phyloP scores from a whole-genome alignment of 495 filamentous ascomycete species.

The Talaromyces proteolyticus region DNA sequence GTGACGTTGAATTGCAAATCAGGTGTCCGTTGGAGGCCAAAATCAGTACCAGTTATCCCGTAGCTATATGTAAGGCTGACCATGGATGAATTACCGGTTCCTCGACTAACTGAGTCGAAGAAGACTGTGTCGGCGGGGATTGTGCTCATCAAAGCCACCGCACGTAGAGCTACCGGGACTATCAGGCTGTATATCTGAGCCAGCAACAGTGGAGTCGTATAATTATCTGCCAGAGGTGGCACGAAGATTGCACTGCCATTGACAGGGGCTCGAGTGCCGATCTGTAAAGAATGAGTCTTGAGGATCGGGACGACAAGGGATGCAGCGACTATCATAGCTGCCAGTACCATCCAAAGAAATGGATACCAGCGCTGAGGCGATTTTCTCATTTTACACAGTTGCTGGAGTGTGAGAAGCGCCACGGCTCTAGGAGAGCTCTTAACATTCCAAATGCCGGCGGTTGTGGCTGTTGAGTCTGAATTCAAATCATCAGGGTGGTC shows the following conservation, averaged over 20 bases:
- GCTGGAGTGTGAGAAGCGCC: slow-evolving; percentile 2
- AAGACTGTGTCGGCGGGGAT: slow-evolving; percentile 62
- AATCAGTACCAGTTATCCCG: slow-evolving; percentile 20
- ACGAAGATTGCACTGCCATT: slow-evolving; percentile 17
- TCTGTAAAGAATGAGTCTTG: slow-evolving; percentile 15
- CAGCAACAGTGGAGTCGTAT: background rate
- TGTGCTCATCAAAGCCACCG: too few species aligned
- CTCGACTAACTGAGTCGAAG: slow-evolving; percentile 43
- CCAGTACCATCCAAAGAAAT: slow-evolving; percentile 6
- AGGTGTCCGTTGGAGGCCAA: slow-evolving; percentile 25
- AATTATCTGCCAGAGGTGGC: slow-evolving; percentile 3
- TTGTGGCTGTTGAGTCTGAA: background rate
- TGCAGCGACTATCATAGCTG: slow-evolving; percentile 7
- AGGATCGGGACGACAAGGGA: slow-evolving; percentile 14
- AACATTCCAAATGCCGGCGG: slow-evolving; percentile 13
- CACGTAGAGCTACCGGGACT: slow-evolving; percentile 20
- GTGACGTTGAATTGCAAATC: slow-evolving; percentile 19
- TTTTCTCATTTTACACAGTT: slow-evolving; percentile 1
- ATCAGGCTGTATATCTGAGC: slow-evolving; percentile 12
- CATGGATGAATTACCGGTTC: slow-evolving; percentile 9
- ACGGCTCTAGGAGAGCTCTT: slow-evolving; percentile 8
- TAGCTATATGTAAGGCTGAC: slow-evolving; percentile 23
- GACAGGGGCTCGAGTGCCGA: slow-evolving; percentile 19
- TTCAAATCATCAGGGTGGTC: slow-evolving; percentile 7
- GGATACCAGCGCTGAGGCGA: slow-evolving; percentile 6